phyloP scores from a whole-genome alignment of 495 filamentous ascomycete genomes.

The Neohortaea acidophila region DNA sequence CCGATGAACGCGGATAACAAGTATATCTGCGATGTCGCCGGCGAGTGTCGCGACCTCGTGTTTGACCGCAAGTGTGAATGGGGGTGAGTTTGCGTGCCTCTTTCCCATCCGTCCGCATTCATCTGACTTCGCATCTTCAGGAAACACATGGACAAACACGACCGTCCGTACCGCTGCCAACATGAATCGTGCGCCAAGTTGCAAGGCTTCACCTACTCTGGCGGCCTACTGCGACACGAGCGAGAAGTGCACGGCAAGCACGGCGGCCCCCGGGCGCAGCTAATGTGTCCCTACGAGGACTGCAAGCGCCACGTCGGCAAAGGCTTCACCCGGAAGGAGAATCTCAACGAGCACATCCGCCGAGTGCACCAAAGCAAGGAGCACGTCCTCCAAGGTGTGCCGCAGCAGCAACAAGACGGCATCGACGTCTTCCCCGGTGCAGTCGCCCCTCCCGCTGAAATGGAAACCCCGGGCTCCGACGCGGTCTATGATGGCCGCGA shows the following conservation, averaged over 20 bases:
- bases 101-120: neutral
- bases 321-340: constrained; percentile 76
- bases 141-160: constrained; percentile 96
- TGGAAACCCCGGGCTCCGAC: neutral
- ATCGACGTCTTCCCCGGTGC: constrained; percentile 29
- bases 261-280: constrained; percentile 61
- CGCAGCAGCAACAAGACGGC: constrained; percentile 30
- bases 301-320: constrained; percentile 66
- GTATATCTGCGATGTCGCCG: constrained; percentile 48
- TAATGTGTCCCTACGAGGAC: constrained; percentile 61
- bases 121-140: constrained; percentile 27
- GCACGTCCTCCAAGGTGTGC: constrained; percentile 10
- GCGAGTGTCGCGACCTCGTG: constrained; percentile 41
- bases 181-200: constrained; percentile 70
- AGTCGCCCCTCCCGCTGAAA: constrained; percentile 27
- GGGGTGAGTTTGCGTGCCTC: constrained; percentile 46
- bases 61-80: constrained; percentile 83
- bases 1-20: constrained; percentile 51
- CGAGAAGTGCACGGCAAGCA: constrained; percentile 82
- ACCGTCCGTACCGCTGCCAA: constrained; percentile 71
- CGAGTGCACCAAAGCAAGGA: constrained; percentile 39
- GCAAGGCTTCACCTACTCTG: constrained; percentile 84
- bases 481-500: constrained; percentile 2
- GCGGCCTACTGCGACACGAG: constrained; percentile 73
- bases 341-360: constrained; percentile 73